Conservation (phyloP, 2,329 filamentous ascomycete species). For the Aureobasidium musti region DNA sequence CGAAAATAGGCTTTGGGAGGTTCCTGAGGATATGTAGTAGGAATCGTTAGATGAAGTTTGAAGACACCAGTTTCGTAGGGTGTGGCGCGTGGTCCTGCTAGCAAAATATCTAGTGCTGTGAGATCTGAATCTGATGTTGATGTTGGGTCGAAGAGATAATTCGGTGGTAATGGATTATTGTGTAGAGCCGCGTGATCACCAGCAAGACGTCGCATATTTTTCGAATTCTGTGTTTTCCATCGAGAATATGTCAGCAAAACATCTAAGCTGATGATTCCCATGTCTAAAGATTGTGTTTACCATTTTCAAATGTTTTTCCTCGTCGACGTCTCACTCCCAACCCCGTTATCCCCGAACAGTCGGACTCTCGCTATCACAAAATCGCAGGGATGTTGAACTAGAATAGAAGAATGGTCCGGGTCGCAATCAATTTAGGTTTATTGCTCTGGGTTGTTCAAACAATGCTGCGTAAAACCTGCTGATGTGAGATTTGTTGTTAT, state of each 20-base stretch:
- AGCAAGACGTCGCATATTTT: conserved; percentile 59
- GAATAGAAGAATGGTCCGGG: background rate
- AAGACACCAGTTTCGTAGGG: conserved; percentile 62
- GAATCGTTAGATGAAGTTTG: conserved; percentile 62
- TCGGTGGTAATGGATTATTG: conserved; percentile 58
- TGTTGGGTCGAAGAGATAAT: conserved; percentile 59
- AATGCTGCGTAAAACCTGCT: conserved; percentile 5
- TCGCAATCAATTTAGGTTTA: conserved; percentile 11
- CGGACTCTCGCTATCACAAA: background rate
- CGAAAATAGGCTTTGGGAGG: conserved; percentile 61
- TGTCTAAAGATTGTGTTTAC: background rate
- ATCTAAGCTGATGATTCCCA: background rate
- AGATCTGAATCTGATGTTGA: conserved; percentile 53
- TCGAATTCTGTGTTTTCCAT: conserved; percentile 46
- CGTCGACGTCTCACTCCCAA: background rate
- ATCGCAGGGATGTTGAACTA: background rate
- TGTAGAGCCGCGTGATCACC: conserved; percentile 61
- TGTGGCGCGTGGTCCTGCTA: conserved; percentile 62
- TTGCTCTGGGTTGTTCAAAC: background rate
- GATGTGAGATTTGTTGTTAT: conserved; percentile 19
- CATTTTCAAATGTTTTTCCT: background rate
- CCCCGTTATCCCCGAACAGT: background rate
- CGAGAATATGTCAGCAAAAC: background rate
- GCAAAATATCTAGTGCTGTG: conserved; percentile 58
- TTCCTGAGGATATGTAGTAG: conserved; percentile 55